These are phyloP conservation scores for Glonium stellatum DNA, from an alignment of 495 filamentous ascomycete species.

Conservation along the genomic window DNA sequence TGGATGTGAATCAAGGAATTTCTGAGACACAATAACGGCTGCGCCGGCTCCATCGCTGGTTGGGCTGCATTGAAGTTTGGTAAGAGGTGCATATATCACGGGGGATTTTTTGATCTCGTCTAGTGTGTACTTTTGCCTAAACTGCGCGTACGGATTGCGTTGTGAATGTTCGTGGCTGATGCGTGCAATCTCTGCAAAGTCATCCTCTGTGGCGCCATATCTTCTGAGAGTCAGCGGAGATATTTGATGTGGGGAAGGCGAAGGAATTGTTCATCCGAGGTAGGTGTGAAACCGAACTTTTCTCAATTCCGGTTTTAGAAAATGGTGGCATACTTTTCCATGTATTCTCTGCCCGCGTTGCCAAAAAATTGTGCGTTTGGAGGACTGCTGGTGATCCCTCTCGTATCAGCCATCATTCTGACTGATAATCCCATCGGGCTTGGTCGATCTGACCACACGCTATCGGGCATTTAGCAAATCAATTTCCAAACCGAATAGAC, in stretches of 20 bases:
- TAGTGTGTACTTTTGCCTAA: slow-evolving; percentile 81
- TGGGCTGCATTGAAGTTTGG: slow-evolving; percentile 74
- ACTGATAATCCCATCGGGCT: slow-evolving; percentile 67
- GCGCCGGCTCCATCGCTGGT: slow-evolving; percentile 90
- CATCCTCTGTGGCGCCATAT: slow-evolving; percentile 73
- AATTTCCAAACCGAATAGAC: too few relatives aligned
- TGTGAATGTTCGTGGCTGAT: slow-evolving; percentile 87
- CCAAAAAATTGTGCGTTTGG: slow-evolving; percentile 86
- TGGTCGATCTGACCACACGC: slow-evolving; percentile 67
- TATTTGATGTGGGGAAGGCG: neutral
- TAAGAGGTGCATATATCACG: slow-evolving; percentile 75
- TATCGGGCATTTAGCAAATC: too few relatives aligned
- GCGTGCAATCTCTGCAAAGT: slow-evolving; percentile 94
- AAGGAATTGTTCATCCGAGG: too few relatives aligned
- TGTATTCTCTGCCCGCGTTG: slow-evolving; percentile 91
- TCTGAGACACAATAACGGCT: slow-evolving; percentile 80
- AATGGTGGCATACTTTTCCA: slow-evolving; percentile 60
- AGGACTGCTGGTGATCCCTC: slow-evolving; percentile 75
- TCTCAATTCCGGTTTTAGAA: too few relatives aligned
- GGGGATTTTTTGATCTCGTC: slow-evolving; percentile 74
- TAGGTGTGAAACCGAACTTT: too few relatives aligned
- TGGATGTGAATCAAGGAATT: slow-evolving; percentile 79
- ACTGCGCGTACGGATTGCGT: slow-evolving; percentile 94
- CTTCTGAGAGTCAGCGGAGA: slow-evolving; percentile 40
- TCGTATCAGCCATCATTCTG: slow-evolving; percentile 73